Evolutionary conservation across 2,329 filamentous ascomycete species (phyloP), one percentile per base, ranked within the genome.

Genomic region (Cytospora leucostoma): DNA sequence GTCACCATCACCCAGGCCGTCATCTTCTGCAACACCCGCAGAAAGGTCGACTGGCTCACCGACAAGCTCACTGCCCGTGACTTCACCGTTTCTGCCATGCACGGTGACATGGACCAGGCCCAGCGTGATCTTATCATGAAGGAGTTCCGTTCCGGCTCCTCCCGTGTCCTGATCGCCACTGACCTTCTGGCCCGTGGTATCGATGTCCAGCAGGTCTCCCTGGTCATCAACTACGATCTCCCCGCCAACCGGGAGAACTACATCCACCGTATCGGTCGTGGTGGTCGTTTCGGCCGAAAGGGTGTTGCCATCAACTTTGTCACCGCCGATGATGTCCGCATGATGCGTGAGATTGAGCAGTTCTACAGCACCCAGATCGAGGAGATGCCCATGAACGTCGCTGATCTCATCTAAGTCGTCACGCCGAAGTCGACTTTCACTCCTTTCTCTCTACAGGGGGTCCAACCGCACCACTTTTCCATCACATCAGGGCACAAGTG

Each of bases 231-330:
- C 82, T 99, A 99, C 78, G 95, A 99, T 76, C 83, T 99, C 65
- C 95, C 95, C 4, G 95, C 91, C 79, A 98, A 99, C 79, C 93
- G 95, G 84, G 95, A 99, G 80, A 99, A 99, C 82, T 99, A 99
- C 79, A 98, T 99, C 77, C 95, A 99, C 82, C 90, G 95, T 71
- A 99, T 99, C 72, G 95, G 95, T 75, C 88, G 95, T 75, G 95
- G 92, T 75, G 95, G 95, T 71, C 88, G 95, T 70, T 99, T 99
- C 72, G 95, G 95, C 72, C 88, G 95, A 73, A 99, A 99, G 83
- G 95, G 95, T 84, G 95, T 99, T 69, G 95, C 95, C 44, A 99
- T 99, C 84, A 99, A 99, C 82, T 99, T 99, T 74, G 95, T 99
- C 69, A 99, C 95, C 3, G 96, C 91, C 74, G 95, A 99, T 72